Conservation (phyloP, 805 yeast species). For the Kodamaea leandrae region DNA sequence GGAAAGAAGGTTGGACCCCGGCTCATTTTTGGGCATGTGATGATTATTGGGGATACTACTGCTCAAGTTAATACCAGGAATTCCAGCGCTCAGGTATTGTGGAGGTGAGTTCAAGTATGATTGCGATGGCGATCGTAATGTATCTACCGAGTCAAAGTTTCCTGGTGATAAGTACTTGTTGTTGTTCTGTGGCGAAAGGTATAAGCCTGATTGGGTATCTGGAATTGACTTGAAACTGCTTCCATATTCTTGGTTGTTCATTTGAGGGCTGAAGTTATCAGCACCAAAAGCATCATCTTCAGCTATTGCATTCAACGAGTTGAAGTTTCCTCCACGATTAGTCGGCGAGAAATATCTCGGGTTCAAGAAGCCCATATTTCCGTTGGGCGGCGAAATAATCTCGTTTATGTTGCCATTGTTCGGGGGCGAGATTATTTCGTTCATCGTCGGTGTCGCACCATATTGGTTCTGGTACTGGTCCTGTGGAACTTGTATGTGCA, state of each 20-base stretch:
- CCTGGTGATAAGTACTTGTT: conserved; percentile 32
- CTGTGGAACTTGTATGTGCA: not conserved
- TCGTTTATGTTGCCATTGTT: conserved; percentile 30
- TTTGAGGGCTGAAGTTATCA: conserved; percentile 29
- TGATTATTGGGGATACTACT: conserved; percentile 23
- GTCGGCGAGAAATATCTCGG: conserved; percentile 44
- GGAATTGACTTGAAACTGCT: conserved; percentile 13
- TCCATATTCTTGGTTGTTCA: conserved; percentile 13
- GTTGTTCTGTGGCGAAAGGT: conserved; percentile 34
- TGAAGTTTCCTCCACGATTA: conserved; percentile 21
- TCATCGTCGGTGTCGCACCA: too few relatives aligned
- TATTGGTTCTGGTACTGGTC: not conserved
- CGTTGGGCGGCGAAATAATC: conserved; percentile 33
- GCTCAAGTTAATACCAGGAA: conserved; percentile 18
- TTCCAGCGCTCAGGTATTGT: conserved; percentile 16
- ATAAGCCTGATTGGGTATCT: conserved; percentile 27
- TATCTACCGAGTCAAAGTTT: conserved; percentile 30
- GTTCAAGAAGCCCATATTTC: conserved; percentile 23
- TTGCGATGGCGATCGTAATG: conserved; percentile 34
- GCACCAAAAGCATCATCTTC: conserved; percentile 20
- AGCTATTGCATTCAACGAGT: conserved; percentile 32
- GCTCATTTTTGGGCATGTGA: conserved; percentile 8
- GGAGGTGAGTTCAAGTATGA: conserved; percentile 41
- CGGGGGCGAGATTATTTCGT: not conserved
- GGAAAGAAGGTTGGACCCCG: conserved; percentile 20